Base-by-base conservation (phyloP, 768 basidiomycete species). In the Termitomyces eurrhizus region DNA sequence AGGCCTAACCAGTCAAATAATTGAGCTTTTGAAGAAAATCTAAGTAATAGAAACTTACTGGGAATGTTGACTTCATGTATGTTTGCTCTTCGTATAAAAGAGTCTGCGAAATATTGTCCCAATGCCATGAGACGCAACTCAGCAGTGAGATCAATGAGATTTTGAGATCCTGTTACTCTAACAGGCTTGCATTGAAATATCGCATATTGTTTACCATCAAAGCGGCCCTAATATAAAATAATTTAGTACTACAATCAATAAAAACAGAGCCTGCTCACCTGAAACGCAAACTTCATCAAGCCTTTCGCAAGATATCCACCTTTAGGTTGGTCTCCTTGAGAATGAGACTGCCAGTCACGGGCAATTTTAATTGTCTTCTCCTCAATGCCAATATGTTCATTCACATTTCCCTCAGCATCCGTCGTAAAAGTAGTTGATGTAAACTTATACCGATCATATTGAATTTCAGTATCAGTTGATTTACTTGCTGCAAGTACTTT, bases 281-380 rank as follows among this genome's bases (percentile, higher is more conserved):
- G 7, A 21, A 63, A 68, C 0, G 53, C 64, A 62, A 46, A 64
- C 26, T 68, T 68, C 35, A 52, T 55, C 9, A 60, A 48, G 21
- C 21, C 21, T 21, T 21, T 21, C 21, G 21, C 21, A 21, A 21
- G 21, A 21, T 21, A 21, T 21, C 45, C 24, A 26, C 11, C 6
- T 14, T 26, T 46, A 0, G 24, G 12, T 21, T 46, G 9, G 55
- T 61, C 50, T 18, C 21, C 54, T 21, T 58, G 56, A 6, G 39
- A 24, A 7, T 54, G 18, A 26, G 52, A 58, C 58, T 58, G 58
- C 61, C 62, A 68, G 14, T 59, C 56, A 24, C 32, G 36, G 7
- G 56, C 42, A 48, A 68, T 42, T 26, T 59, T 56, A 7, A 67
- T 63, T 3, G 46, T 51, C 35, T 61, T 52, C 33, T 62, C 62